Evolutionary conservation across 345 rosid species (phyloP), one percentile per base, ranked within the genome.

Genomic region (Brassica nigra): DNA sequence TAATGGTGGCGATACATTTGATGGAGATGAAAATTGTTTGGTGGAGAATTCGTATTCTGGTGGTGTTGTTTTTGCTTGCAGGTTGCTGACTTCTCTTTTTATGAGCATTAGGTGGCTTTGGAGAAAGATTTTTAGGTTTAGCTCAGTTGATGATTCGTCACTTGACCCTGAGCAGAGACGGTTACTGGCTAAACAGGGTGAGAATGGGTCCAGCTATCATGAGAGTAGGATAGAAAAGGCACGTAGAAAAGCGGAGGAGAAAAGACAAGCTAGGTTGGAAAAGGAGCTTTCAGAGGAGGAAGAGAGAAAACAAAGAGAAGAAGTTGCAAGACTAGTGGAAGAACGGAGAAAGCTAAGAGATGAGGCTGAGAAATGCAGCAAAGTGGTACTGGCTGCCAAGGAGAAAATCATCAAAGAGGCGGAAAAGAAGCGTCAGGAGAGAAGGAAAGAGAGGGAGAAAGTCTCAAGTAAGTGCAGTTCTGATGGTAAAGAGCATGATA

Each of bases 241-340:
- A 39, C 95, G 99, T 10, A 87, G 98, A 85, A 95, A 95, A 83
- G 99, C 99, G 37, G 99, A 92, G 82, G 98, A 92, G 85, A 95
- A 88, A 87, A 90, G 93, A 83, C 98, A 92, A 76, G 99, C 98
- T 82, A 88, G 99, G 88, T 75, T 92, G 58, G 99, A 95, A 69
- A 91, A 80, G 83, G 98, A 95, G 81, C 89, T 82, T 78, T 80
- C 84, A 77, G 99, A 95, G 86, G 97, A 92, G 81, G 99, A 92
- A 80, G 99, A 95, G 84, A 89, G 89, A 82, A 95, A 91, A 86
- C 99, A 95, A 82, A 84, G 98, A 69, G 98, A 91, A 86, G 99
- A 95, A 84, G 99, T 92, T 36, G 93, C 99, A 0, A 88, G 94
- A 77, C 84, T 95, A 83, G 99, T 95, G 36, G 98, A 92, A 81